phyloP scores from a whole-genome alignment of 2,329 filamentous ascomycete genomes.

The Orbilia blumenaviensis region DNA sequence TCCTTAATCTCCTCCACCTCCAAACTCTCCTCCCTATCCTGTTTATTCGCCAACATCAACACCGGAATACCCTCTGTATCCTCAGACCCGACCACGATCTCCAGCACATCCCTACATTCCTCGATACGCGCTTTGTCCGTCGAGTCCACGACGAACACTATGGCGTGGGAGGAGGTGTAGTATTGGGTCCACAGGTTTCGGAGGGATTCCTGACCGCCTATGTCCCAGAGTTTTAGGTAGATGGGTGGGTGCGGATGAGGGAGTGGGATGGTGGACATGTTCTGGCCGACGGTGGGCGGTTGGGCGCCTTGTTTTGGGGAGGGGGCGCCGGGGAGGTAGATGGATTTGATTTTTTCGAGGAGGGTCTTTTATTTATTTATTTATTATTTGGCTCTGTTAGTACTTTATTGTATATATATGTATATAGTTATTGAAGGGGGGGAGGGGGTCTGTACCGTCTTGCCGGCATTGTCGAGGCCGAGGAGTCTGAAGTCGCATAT shows the following conservation, averaged over 20 bases:
- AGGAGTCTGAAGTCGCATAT: slow-evolving; percentile 68
- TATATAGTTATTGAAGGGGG: not conserved
- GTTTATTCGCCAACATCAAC: slow-evolving; percentile 93
- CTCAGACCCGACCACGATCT: slow-evolving; percentile 85
- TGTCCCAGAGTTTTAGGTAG: slow-evolving; percentile 98
- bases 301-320: slow-evolving; percentile 80
- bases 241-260: slow-evolving; percentile 71
- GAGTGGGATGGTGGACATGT: slow-evolving; percentile 88
- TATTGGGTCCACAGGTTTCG: slow-evolving; percentile 95
- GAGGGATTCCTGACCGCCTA: slow-evolving; percentile 89
- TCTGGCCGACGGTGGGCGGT: slow-evolving; percentile 89
- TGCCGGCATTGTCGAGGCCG: slow-evolving; percentile 96
- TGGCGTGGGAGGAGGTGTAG: slow-evolving; percentile 91
- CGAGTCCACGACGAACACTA: slow-evolving; percentile 97
- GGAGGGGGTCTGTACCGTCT: slow-evolving; percentile 67
- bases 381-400: no score
- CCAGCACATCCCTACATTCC: slow-evolving; percentile 89
- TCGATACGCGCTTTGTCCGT: slow-evolving; percentile 85
- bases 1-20: slow-evolving; percentile 98
- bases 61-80: slow-evolving; percentile 92
- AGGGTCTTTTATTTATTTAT: slow-evolving; percentile 70
- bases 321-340: slow-evolving; percentile 74
- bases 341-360: slow-evolving; percentile 92
- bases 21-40: slow-evolving; percentile 95
- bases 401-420: no score